A percentile compares a stretch with the other conserved stretches of the same genome.
Conservation (phyloP, 2,329 filamentous ascomycete genomes). For the Aureobasidium sp. region DNA sequence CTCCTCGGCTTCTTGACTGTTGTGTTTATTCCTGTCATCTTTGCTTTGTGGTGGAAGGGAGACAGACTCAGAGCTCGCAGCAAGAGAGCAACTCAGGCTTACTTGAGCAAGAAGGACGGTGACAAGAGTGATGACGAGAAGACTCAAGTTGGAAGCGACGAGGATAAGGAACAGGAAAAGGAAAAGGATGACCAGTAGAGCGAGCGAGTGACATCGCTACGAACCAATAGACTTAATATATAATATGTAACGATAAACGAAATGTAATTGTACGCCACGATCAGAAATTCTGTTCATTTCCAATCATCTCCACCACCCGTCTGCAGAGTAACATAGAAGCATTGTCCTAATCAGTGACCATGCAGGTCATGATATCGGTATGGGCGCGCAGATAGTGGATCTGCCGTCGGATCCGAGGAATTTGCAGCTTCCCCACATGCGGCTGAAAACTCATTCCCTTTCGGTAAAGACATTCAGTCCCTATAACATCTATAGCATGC, state of each 20-base stretch:
- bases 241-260: slow-evolving; percentile 1
- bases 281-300: too few relatives aligned
- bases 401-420: not conserved
- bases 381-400: not conserved
- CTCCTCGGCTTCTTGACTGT: slow-evolving; percentile 9
- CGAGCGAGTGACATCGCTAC: not conserved
- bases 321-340: not conserved
- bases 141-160: not conserved
- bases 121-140: slow-evolving; percentile 7
- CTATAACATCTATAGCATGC: too few relatives aligned
- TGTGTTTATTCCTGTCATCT: slow-evolving; percentile 5
- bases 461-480: too few relatives aligned
- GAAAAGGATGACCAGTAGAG: not conserved
- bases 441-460: too few relatives aligned
- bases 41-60: slow-evolving; percentile 1
- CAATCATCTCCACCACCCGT: too few relatives aligned
- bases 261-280: not conserved
- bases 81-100: not conserved
- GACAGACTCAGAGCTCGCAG: slow-evolving; percentile 3
- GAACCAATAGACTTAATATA: not conserved
- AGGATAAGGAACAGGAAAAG: not conserved
- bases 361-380: not conserved
- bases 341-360: not conserved
- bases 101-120: not conserved
- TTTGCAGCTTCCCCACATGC: not conserved